Evolutionary conservation across 2,329 filamentous ascomycete species (phyloP), one percentile per base, ranked within the genome.

Genomic region (Pyricularia pennisetigena): DNA sequence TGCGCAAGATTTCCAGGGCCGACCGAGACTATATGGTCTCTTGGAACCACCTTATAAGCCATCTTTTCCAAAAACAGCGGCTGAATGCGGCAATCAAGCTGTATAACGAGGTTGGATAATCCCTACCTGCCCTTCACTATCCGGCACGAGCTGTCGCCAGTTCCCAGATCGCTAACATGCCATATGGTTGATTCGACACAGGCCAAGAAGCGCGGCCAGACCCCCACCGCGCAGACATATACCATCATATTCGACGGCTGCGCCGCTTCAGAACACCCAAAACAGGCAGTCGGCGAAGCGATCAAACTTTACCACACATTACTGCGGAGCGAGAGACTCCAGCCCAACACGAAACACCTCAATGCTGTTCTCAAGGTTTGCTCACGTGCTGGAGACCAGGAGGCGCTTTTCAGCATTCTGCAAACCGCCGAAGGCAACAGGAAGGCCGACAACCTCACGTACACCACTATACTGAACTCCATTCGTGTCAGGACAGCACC

Each of bases 121-220:
- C 68, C 64, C 65, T 7, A 8, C 23, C 30, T 64, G n/a, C 35
- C 10, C 29, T n/a, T 24, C 20, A 20, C 26, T 26, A 9, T 3
- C 30, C 23, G 20, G n/a, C 7, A 49, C 16, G 41, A n/a, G 20
- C 5, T 26, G 24, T 23, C 6, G 20, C 26, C 30, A 49, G 32
- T n/a, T 65, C 16, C 1, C 12, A 5, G 8, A n/a, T n/a, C 6
- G 8, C 35, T 41, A 32, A 62, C 30, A 69, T 66, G 69, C 65
- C 71, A 73, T 67, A 74, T 70, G 68, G 61, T 49, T 32, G 64
- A 7, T 3, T 62, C 16, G 20, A 26, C 69, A 14, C 72, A 92
- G 90, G 98, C 99, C 94, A 99, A 98, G 81, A 98, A 98, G 80
- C 86, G 93, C 70, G 89, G 84, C 5, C 90, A 96, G 73, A 82